Evolutionary conservation across 2,329 filamentous ascomycete species (phyloP).

Genomic region (Aureobasidium sp.): DNA sequence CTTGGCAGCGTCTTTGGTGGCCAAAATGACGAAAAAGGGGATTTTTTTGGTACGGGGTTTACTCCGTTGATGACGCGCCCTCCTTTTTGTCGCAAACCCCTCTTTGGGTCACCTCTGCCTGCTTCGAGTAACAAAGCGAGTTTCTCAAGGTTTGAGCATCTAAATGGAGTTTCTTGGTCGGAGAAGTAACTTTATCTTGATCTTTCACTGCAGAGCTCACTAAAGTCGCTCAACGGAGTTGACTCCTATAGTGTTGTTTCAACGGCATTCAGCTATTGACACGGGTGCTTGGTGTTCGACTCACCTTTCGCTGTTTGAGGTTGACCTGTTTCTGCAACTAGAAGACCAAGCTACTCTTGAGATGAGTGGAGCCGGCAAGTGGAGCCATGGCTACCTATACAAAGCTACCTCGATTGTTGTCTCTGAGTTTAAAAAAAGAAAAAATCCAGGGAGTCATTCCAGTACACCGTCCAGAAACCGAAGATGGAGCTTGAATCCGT

Average conservation of each 20-base stretch:
- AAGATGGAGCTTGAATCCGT: too few species aligned
- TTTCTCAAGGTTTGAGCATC: background rate
- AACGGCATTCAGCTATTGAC: background rate
- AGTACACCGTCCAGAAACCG: too few species aligned
- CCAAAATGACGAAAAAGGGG: background rate
- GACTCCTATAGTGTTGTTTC: background rate
- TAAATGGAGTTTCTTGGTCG: background rate
- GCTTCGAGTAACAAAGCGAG: background rate
- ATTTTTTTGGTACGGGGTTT: background rate
- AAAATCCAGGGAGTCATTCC: too few species aligned
- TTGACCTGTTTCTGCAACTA: too few species aligned
- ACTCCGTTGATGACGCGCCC: background rate
- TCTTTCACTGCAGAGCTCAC: background rate
- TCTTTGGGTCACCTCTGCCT: background rate
- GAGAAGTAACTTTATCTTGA: background rate
- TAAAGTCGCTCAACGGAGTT: background rate
- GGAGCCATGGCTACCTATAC: background rate
- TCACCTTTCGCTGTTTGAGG: background rate
- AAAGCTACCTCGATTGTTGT: too few species aligned
- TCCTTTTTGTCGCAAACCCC: background rate
- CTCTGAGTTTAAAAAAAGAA: too few species aligned
- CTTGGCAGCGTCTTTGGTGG: background rate
- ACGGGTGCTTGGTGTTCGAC: background rate
- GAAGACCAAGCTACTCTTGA: too few species aligned
- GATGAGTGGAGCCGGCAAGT: background rate